Conservation (phyloP, 2,329 filamentous ascomycete species). For the Exophiala mesophila region DNA sequence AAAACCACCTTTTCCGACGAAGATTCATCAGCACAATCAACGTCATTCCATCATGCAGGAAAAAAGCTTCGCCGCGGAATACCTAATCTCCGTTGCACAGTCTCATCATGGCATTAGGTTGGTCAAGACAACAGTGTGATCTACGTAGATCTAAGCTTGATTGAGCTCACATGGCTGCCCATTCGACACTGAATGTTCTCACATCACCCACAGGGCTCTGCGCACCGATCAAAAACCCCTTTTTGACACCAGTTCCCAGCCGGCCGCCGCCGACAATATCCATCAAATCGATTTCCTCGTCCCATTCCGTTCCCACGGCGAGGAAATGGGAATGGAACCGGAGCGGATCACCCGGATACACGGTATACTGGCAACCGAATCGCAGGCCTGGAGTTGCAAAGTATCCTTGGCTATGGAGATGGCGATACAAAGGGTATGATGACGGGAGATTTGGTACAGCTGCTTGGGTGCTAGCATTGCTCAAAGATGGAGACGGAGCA, state of each 20-base stretch:
- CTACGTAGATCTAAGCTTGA: too few species aligned
- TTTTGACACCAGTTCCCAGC: slow-evolving; percentile 91
- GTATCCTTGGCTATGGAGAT: slow-evolving; percentile 73
- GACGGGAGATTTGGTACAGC: slow-evolving; percentile 36
- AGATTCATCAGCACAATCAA: too few species aligned
- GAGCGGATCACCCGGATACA: slow-evolving; percentile 91
- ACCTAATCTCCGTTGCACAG: too few species aligned
- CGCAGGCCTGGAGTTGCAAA: slow-evolving; percentile 88
- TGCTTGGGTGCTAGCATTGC: slow-evolving; percentile 22
- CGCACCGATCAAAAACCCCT: slow-evolving; percentile 83
- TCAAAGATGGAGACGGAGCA: slow-evolving; percentile 25
- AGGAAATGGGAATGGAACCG: slow-evolving; percentile 95
- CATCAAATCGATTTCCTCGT: slow-evolving; percentile 77
- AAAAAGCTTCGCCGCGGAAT: too few species aligned
- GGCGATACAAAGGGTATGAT: slow-evolving; percentile 71
- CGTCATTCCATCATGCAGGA: too few species aligned
- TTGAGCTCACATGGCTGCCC: slow-evolving; percentile 93
- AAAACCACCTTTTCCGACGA: too few species aligned
- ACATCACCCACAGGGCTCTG: slow-evolving; percentile 37
- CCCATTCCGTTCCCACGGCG: slow-evolving; percentile 77
- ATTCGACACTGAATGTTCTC: slow-evolving; percentile 80
- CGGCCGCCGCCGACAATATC: slow-evolving; percentile 82
- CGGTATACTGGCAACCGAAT: slow-evolving; percentile 90
- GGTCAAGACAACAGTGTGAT: too few species aligned
- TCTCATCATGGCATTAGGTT: too few species aligned